Conservation (phyloP, 805 yeast genomes). For the Dipodascopsis tothii region DNA sequence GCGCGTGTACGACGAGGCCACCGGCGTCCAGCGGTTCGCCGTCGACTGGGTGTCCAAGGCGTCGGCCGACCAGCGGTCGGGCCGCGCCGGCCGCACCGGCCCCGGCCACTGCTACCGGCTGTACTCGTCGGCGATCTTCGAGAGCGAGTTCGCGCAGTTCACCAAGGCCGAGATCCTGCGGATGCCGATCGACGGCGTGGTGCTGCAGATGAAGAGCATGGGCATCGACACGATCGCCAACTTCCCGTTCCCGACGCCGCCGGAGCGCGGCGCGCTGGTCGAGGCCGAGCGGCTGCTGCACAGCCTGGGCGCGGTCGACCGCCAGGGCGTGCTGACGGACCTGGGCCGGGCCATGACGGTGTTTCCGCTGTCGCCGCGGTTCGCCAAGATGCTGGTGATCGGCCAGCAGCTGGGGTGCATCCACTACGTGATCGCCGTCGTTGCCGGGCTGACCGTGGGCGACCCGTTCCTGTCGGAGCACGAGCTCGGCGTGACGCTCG, state of each 20-base stretch:
- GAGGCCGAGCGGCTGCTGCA: slow-evolving; percentile 63
- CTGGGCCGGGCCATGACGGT: slow-evolving; percentile 79
- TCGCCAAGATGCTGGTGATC: slow-evolving; percentile 77
- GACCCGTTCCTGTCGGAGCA: slow-evolving; percentile 75
- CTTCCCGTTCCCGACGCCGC: slow-evolving; percentile 96
- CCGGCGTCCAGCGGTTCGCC: slow-evolving; percentile 89
- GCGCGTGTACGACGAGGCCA: slow-evolving; percentile 67
- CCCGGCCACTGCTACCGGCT: slow-evolving; percentile 95
- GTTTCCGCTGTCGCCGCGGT: slow-evolving; percentile 91
- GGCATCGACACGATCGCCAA: slow-evolving; percentile 84
- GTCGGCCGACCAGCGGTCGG: slow-evolving; percentile 88
- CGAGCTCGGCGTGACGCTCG: slow-evolving; percentile 53
- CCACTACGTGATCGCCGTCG: slow-evolving; percentile 83
- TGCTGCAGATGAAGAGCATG: slow-evolving; percentile 91
- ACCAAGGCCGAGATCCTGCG: slow-evolving; percentile 82
- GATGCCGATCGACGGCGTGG: slow-evolving; percentile 96
- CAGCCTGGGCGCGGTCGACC: slow-evolving; percentile 69
- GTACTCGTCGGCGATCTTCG: slow-evolving; percentile 88
- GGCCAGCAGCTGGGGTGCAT: slow-evolving; percentile 83
- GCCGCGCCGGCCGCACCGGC: slow-evolving; percentile 97
- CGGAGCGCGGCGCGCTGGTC: slow-evolving; percentile 51
- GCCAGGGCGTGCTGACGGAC: slow-evolving; percentile 53
- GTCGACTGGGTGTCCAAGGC: slow-evolving; percentile 92
- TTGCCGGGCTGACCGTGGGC: slow-evolving; percentile 87
- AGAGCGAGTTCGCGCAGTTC: slow-evolving; percentile 74